These are phyloP conservation scores for Coriaria nepalensis DNA, from an alignment of 306 rosid genomes.

Conservation along the genomic window DNA sequence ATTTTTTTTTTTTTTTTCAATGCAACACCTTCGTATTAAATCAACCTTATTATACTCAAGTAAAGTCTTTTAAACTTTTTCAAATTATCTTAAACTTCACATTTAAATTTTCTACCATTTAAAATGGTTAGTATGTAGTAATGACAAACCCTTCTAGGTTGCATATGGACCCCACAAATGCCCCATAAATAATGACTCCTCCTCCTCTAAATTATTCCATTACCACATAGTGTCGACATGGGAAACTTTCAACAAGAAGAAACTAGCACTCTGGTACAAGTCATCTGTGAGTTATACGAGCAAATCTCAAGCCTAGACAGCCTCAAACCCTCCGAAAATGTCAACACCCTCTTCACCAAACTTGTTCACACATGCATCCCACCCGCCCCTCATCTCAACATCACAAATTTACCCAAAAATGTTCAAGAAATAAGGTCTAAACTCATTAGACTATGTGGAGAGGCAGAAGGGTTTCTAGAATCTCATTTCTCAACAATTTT, in stretches of 20 bases:
- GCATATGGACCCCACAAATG: not conserved
- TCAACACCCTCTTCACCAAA: slow-evolving; percentile 63
- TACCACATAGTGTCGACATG: slow-evolving; percentile 45
- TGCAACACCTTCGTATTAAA: not conserved
- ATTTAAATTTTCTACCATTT: too few relatives aligned
- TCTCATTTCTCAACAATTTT: slow-evolving; percentile 39
- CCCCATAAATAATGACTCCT: not conserved
- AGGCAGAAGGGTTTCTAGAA: slow-evolving; percentile 55
- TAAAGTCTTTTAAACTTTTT: too few relatives aligned
- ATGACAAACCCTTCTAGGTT: too few relatives aligned
- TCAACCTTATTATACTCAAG: too few relatives aligned
- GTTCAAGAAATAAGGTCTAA: slow-evolving; percentile 34
- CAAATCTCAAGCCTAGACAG: slow-evolving; percentile 38
- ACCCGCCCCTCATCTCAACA: slow-evolving; percentile 42
- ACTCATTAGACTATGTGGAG: slow-evolving; percentile 46
- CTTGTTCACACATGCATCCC: slow-evolving; percentile 62
- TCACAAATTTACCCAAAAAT: slow-evolving; percentile 21
- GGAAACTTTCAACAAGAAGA: slow-evolving; percentile 25
- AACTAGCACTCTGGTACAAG: slow-evolving; percentile 17
- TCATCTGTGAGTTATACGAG: slow-evolving; percentile 30
- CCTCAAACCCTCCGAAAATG: slow-evolving; percentile 56
- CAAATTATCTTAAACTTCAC: too few relatives aligned
- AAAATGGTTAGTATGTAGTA: too few relatives aligned
- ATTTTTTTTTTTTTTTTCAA: too few relatives aligned
- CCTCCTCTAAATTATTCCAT: not conserved